These are phyloP conservation scores for Moricandia arvensis DNA, from an alignment of 345 rosid genomes.

Conservation along the genomic window DNA sequence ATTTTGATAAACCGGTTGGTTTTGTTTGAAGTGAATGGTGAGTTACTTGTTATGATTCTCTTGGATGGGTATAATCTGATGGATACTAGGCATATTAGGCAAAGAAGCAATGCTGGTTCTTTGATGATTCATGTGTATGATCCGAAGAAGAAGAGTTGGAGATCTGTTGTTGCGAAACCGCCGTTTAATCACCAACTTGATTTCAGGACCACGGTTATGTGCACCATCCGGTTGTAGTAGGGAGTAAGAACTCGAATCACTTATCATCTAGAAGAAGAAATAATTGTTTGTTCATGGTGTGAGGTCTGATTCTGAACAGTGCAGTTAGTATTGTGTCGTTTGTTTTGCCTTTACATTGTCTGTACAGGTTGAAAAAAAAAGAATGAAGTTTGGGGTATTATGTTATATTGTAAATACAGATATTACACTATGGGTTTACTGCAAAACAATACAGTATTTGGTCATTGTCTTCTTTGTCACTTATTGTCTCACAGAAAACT, in stretches of 20 bases:
- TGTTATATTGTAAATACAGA: conserved; percentile 9
- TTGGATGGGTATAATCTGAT: conserved; percentile 47
- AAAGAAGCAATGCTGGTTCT: conserved; percentile 45
- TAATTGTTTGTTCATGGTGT: conserved; percentile 34
- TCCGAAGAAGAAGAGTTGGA: conserved; percentile 46
- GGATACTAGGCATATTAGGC: conserved; percentile 46
- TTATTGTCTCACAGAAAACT: background rate
- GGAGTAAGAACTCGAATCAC: conserved; percentile 41
- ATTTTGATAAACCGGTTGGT: conserved; percentile 46
- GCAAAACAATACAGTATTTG: background rate
- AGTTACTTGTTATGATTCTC: conserved; percentile 60
- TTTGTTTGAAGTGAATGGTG: conserved; percentile 60
- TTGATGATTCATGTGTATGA: too few species aligned
- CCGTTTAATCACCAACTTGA: conserved; percentile 57
- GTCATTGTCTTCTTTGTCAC: background rate
- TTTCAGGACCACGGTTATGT: conserved; percentile 62
- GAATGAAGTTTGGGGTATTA: background rate
- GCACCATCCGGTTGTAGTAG: conserved; percentile 49
- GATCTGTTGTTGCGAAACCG: conserved; percentile 49
- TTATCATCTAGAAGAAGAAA: conserved; percentile 62
- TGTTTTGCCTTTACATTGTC: conserved; percentile 12
- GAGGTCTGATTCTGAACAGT: background rate
- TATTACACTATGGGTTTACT: background rate
- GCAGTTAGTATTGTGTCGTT: conserved; percentile 25
- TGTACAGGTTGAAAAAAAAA: conserved; percentile 19